A percentile compares a stretch with the other conserved stretches of the same genome.
Evolutionary conservation across 495 filamentous ascomycete genomes (phyloP).

Genomic region (Neurospora cerealis): DNA sequence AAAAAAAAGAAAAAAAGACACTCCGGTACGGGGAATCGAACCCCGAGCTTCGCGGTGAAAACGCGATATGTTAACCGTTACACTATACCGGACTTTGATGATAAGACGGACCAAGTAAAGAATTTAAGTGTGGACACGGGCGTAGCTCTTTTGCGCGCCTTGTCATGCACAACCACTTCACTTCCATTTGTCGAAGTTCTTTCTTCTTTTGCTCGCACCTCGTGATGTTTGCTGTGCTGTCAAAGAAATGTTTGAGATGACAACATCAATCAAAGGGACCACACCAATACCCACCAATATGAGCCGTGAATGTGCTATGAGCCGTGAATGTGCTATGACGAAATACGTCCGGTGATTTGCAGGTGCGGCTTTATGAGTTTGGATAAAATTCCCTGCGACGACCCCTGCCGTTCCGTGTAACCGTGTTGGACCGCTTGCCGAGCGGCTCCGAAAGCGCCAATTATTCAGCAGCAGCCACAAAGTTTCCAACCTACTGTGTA

Average conservation of each 20-base stretch:
- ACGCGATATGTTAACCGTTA: constrained; percentile 41
- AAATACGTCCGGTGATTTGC: background rate
- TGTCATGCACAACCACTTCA: background rate
- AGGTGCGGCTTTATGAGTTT: background rate
- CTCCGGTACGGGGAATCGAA: constrained; percentile 43
- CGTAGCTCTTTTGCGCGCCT: background rate
- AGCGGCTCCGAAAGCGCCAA: background rate
- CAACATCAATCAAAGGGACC: background rate
- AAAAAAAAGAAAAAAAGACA: background rate
- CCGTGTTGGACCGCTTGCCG: background rate
- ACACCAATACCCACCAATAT: background rate
- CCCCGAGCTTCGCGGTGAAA: constrained; percentile 43
- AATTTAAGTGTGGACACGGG: background rate
- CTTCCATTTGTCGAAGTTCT: background rate
- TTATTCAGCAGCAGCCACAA: background rate
- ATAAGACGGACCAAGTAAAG: rapidly evolving
- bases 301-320: background rate
- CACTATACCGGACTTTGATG: constrained; percentile 31
- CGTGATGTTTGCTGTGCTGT: background rate
- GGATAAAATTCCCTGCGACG: background rate
- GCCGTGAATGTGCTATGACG: background rate
- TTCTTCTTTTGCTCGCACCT: background rate
- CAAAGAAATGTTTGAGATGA: background rate
- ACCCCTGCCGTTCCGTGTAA: background rate
- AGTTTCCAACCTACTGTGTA: background rate